These are phyloP conservation scores for Hypericum perforatum DNA, from an alignment of 345 rosid species.

Conservation along the genomic window DNA sequence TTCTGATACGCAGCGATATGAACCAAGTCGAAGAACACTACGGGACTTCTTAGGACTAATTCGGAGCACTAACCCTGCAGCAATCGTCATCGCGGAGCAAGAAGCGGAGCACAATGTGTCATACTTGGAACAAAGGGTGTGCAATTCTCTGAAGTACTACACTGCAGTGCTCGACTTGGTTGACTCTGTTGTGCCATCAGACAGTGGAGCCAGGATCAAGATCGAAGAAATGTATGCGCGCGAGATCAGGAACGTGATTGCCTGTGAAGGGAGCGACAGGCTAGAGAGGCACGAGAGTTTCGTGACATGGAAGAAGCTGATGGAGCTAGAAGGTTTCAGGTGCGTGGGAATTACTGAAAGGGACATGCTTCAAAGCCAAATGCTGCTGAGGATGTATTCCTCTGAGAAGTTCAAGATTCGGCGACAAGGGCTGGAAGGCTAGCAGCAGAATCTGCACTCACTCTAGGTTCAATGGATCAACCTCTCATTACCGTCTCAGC, in stretches of 20 bases:
- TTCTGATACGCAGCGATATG: constrained; percentile 23
- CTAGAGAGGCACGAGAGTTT: constrained; percentile 68
- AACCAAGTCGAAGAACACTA: constrained; percentile 49
- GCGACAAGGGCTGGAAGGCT: constrained; percentile 29
- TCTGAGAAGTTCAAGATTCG: constrained; percentile 32
- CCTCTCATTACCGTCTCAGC: constrained; percentile 82
- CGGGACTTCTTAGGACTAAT: constrained; percentile 70
- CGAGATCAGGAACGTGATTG: constrained; percentile 72
- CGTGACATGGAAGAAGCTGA: constrained; percentile 52
- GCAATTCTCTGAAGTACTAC: constrained; percentile 67
- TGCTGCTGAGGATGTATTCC: constrained; percentile 82
- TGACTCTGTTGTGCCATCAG: constrained; percentile 45
- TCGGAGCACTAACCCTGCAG: constrained; percentile 66
- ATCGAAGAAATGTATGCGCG: constrained; percentile 76
- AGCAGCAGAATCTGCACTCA: constrained; percentile 33
- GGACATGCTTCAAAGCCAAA: constrained; percentile 70
- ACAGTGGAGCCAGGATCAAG: constrained; percentile 55
- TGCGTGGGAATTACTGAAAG: constrained; percentile 50
- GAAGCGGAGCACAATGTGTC: constrained; percentile 55
- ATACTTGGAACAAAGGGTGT: constrained; percentile 48
- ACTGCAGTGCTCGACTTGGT: constrained; percentile 71
- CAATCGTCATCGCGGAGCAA: constrained; percentile 69
- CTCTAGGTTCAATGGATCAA: constrained; percentile 74
- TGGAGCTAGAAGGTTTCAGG: constrained; percentile 79
- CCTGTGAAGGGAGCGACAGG: constrained; percentile 88